These are phyloP conservation scores for Phaeophleospora eucalypticola DNA, from an alignment of 2,329 filamentous ascomycete species.

Conservation along the genomic window DNA sequence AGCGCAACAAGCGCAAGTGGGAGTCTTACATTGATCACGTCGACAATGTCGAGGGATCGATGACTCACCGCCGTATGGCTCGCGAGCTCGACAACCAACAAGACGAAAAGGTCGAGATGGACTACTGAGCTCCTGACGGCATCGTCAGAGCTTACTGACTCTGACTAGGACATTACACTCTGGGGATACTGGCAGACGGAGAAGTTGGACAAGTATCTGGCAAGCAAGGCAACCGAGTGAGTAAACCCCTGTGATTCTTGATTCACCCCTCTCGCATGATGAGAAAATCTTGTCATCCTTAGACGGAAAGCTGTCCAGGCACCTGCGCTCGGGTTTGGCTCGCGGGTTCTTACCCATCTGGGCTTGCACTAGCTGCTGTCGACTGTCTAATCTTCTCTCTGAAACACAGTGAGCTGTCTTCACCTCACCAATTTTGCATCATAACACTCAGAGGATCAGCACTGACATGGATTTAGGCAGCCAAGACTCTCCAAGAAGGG, in stretches of 20 bases:
- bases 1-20: slow-evolving; percentile 35
- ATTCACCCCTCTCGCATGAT: slow-evolving; percentile 31
- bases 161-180: no score
- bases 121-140: slow-evolving; percentile 38
- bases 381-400: slow-evolving; percentile 37
- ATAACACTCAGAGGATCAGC: background rate
- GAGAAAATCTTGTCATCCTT: slow-evolving; percentile 38
- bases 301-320: slow-evolving; percentile 31
- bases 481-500: background rate
- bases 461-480: background rate
- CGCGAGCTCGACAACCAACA: slow-evolving; percentile 43
- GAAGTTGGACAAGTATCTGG: no score
- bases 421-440: background rate
- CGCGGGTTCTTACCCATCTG: slow-evolving; percentile 26
- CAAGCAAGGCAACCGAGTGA: background rate
- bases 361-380: slow-evolving; percentile 23
- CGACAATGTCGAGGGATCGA: slow-evolving; percentile 33
- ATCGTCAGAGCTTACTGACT: background rate
- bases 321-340: slow-evolving; percentile 24
- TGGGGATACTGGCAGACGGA: no score
- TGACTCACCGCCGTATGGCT: slow-evolving; percentile 44
- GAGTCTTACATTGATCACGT: slow-evolving; percentile 35
- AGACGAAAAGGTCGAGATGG: slow-evolving; percentile 40
- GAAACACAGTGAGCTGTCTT: slow-evolving; percentile 13
- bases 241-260: background rate